These are phyloP conservation scores for Durusdinium trenchii DNA, from an alignment of 73 alveolate genomes.

Conservation along the genomic window DNA sequence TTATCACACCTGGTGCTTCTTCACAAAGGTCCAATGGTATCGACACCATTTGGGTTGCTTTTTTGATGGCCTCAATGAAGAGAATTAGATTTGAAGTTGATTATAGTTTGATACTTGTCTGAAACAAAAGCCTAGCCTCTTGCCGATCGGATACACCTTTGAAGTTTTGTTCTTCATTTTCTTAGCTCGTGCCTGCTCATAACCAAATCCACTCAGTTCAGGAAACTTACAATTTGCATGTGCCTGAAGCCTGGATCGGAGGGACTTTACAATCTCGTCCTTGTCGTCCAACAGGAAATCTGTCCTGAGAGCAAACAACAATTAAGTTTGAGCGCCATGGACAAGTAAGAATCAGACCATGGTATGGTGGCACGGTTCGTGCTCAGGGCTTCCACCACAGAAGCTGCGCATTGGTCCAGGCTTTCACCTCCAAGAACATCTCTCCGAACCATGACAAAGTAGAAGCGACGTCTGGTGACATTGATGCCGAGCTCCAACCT, in stretches of 20 bases:
- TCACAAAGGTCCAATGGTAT: neutral
- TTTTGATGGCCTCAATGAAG: neutral
- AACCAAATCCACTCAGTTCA: neutral
- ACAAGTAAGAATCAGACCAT: neutral
- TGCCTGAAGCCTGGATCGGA: neutral
- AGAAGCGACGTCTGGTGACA: neutral
- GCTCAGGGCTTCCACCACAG: neutral
- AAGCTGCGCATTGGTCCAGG: neutral
- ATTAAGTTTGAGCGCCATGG: neutral
- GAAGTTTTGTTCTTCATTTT: neutral
- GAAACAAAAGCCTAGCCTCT: neutral
- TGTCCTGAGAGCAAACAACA: neutral
- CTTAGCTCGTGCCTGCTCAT: neutral
- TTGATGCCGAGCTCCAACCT: neutral
- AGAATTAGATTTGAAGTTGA: neutral
- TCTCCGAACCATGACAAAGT: neutral
- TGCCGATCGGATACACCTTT: neutral
- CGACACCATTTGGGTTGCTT: conserved; percentile 15
- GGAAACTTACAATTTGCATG: neutral
- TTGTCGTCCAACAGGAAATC: too few relatives aligned
- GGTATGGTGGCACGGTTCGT: neutral
- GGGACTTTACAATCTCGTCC: neutral
- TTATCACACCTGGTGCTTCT: neutral
- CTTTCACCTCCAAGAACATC: neutral
- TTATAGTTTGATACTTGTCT: neutral